Evolutionary conservation across 306 rosid genomes (phyloP), one percentile per base, ranked within the genome.

Genomic region (Dalbergia cultrata): DNA sequence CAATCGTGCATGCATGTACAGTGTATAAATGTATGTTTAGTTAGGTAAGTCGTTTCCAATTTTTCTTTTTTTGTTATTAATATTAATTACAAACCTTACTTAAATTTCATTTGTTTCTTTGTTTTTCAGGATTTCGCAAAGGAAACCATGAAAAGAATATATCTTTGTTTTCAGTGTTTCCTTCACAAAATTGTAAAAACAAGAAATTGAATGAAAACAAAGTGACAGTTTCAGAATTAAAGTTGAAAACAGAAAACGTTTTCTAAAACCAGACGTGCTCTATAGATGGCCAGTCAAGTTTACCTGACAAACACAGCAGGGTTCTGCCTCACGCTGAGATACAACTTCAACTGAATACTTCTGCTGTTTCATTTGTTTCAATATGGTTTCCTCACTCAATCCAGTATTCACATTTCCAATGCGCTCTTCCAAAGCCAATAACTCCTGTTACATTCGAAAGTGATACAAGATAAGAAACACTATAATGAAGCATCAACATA

Each of bases 221-320:
- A 37, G 41, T 37, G 41, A 37, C 41, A 37, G 41, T 37, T 37
- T 37, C 41, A 37, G 3, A 37, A 37, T 37, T 37, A 37, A 3
- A 37, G 1, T 37, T 7, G 41, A 37, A 37, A 3, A 37, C 41
- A 37, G 31, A 26, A 26, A 26, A 26, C 31, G 3, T 26, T 26
- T 26, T 26, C 31, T 26, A 26, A 26, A 26, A 26, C 31, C 31
- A 26, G 41, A 37, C 8, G 5, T 37, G 7, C 5, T 37, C 41
- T 13, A 50, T 0, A 6, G 57, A 4, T 50, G 18, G 57, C 17
- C 7, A n/a, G 17, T 26, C 19, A n/a, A 31, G 47, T 6, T 85
- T 88, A 96, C 99, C 97, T 96, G 99, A 84, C 99, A 96, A 68
- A 96, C 81, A 80, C 94, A 92, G 81, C 99, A 96, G 4, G 99